Evolutionary conservation across 2,329 filamentous ascomycete species (phyloP).

Genomic region (Lachnellula willkommii): DNA sequence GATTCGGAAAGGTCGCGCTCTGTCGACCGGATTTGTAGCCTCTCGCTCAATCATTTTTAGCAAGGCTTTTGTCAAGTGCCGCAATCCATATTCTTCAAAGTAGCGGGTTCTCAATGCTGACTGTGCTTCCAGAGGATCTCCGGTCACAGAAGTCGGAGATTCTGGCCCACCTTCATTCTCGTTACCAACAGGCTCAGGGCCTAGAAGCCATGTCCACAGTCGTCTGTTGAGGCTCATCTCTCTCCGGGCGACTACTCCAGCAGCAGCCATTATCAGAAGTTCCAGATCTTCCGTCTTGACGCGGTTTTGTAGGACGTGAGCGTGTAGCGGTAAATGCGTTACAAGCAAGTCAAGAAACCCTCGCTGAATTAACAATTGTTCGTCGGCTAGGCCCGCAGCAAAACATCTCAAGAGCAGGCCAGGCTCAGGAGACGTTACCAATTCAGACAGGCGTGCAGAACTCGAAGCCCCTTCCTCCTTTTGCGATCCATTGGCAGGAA

Average conservation of each 20-base stretch:
- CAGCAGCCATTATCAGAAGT: constrained; percentile 73
- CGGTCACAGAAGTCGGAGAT: constrained; percentile 34
- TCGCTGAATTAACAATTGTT: constrained; percentile 85
- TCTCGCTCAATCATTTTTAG: constrained; percentile 66
- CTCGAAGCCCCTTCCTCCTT: constrained; percentile 36
- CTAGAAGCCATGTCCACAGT: constrained; percentile 94
- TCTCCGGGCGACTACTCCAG: constrained; percentile 79
- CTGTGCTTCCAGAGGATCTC: constrained; percentile 28
- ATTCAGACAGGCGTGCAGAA: constrained; percentile 49
- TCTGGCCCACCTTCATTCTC: constrained; percentile 46
- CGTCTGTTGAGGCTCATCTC: constrained; percentile 96
- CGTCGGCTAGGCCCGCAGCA: constrained; percentile 79
- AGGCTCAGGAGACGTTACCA: constrained; percentile 84
- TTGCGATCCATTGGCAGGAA: constrained; percentile 26
- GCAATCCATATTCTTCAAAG: constrained; percentile 74
- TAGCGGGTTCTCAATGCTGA: constrained; percentile 62
- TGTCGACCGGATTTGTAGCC: constrained; percentile 53
- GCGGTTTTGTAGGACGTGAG: constrained; percentile 68
- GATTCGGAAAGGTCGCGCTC: constrained; percentile 81
- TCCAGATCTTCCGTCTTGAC: constrained; percentile 74
- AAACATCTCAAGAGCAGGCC: constrained; percentile 88
- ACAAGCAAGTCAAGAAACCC: constrained; percentile 92
- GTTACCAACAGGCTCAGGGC: constrained; percentile 55
- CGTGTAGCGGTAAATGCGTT: constrained; percentile 80
- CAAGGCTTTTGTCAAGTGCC: constrained; percentile 67